Percentiles rank a stretch among this genome's conserved stretches.
Evolutionary conservation across 78 protist genomes (phyloP).

Genomic region (Isochrysis galbana): DNA sequence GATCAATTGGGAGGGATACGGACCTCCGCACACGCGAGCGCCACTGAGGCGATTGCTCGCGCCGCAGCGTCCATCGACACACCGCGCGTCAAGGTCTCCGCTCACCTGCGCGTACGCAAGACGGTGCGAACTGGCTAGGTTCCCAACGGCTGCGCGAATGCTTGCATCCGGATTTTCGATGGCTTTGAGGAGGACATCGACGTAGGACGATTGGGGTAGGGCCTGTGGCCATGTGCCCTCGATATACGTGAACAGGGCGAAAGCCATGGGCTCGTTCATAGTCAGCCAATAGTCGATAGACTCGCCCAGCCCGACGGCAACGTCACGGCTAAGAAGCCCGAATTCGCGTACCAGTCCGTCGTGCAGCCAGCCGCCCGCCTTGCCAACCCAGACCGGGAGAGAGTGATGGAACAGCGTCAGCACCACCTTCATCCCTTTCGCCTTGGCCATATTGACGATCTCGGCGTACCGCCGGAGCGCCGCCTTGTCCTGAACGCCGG

Average conservation of each 20-base stretch:
- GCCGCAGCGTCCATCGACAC: too few species aligned
- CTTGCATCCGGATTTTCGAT: background rate
- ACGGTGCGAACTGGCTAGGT: background rate
- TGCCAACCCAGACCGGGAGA: background rate
- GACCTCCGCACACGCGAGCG: too few species aligned
- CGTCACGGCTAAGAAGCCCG: background rate
- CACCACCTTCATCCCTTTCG: background rate
- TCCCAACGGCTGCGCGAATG: background rate
- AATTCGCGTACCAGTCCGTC: background rate
- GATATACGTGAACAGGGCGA: background rate
- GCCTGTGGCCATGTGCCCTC: background rate
- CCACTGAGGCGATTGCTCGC: too few species aligned
- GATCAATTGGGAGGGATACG: too few species aligned
- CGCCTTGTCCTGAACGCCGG: background rate
- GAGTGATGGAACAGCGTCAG: conserved; percentile 8
- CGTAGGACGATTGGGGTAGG: background rate
- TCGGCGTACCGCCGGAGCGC: background rate
- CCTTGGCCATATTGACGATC: background rate
- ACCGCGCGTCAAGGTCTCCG: too few species aligned
- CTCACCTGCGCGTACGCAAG: background rate
- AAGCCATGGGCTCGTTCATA: background rate
- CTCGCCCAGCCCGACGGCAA: background rate
- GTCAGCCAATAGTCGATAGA: background rate
- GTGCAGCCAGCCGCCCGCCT: background rate
- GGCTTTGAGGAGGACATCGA: background rate